These are phyloP conservation scores for Clathrospora elynae DNA, from an alignment of 2,329 filamentous ascomycete genomes.

Conservation along the genomic window DNA sequence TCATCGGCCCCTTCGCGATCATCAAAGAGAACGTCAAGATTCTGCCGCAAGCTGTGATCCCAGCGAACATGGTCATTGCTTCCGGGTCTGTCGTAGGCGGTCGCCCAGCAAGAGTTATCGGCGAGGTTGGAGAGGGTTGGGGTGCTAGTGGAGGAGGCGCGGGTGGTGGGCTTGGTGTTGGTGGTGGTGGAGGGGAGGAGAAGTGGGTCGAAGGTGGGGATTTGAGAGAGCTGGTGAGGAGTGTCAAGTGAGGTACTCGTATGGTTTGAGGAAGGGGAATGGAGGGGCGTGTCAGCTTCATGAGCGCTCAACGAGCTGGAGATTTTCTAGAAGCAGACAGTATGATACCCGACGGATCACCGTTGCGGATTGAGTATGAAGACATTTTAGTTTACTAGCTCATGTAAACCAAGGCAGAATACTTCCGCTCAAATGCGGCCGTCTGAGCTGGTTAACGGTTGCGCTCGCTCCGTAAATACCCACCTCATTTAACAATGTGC, in stretches of 20 bases:
- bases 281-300: too few species aligned
- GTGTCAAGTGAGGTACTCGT: slow-evolving; percentile 46
- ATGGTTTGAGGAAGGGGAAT: background rate
- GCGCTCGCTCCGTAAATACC: background rate
- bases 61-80: slow-evolving; percentile 87
- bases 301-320: too few species aligned
- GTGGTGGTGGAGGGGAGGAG: slow-evolving; percentile 50
- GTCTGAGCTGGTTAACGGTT: background rate
- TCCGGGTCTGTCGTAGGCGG: slow-evolving; percentile 86
- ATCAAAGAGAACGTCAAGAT: slow-evolving; percentile 93
- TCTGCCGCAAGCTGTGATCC: slow-evolving; percentile 81
- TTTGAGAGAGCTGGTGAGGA: slow-evolving; percentile 55
- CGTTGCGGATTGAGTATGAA: background rate
- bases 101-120: slow-evolving; percentile 53
- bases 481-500: too few species aligned
- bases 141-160: slow-evolving; percentile 48
- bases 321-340: too few species aligned
- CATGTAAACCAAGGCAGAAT: background rate
- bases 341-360: too few species aligned
- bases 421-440: too few species aligned
- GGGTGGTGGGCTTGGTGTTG: slow-evolving; percentile 43
- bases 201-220: slow-evolving; percentile 58
- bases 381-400: background rate
- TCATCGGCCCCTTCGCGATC: slow-evolving; percentile 84
- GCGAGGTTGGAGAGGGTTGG: slow-evolving; percentile 60